These are phyloP conservation scores for Ceratopteris richardii DNA, from an alignment of 75 land plant genomes.

Conservation along the genomic window DNA sequence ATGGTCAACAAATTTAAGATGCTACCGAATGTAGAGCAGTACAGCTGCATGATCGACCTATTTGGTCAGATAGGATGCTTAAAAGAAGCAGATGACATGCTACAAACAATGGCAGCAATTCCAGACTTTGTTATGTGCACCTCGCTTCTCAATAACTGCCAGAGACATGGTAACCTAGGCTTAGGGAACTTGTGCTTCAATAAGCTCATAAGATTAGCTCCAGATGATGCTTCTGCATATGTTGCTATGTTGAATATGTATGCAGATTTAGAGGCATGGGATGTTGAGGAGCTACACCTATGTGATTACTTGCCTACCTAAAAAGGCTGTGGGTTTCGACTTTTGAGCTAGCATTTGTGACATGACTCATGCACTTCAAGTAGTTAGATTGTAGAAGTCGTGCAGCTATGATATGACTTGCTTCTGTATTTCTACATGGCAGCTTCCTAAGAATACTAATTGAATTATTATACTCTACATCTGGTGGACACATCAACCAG, in stretches of 20 bases:
- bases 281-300: too few species aligned
- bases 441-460: too few species aligned
- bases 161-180: neutral
- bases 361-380: too few species aligned
- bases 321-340: too few species aligned
- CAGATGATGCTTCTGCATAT: constrained; percentile 35
- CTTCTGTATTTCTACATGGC: too few species aligned
- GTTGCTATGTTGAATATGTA: constrained; percentile 23
- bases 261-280: neutral
- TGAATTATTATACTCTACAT: too few species aligned
- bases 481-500: too few species aligned
- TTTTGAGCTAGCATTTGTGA: too few species aligned
- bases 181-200: neutral
- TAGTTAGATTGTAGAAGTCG: too few species aligned
- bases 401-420: too few species aligned
- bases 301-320: too few species aligned
- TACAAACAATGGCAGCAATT: constrained; percentile 4
- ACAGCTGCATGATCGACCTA: constrained; percentile 10
- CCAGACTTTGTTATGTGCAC: constrained; percentile 11
- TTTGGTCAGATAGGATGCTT: constrained; percentile 3
- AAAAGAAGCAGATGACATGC: constrained; percentile 3
- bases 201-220: constrained; percentile 22
- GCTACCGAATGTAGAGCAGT: constrained; percentile 3
- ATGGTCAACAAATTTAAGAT: neutral
- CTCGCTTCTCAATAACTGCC: neutral